Evolutionary conservation across 371 early-diverging fungal species (phyloP).

Genomic region (Blyttiomyces sp.): DNA sequence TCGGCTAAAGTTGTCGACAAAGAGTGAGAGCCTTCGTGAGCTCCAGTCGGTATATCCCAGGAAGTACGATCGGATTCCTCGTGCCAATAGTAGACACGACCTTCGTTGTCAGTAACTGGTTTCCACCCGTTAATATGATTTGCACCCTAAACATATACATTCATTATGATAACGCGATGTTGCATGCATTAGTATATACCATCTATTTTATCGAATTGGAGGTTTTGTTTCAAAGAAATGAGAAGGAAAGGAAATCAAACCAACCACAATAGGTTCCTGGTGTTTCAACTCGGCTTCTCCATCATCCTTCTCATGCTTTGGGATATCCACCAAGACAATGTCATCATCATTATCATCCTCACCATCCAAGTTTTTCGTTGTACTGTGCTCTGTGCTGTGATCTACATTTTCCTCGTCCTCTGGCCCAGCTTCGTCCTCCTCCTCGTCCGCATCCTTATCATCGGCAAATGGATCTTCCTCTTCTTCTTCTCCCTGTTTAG

Average conservation of each 20-base stretch:
- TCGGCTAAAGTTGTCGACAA: not conserved
- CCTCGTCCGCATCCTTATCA: not conserved
- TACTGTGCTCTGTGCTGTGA: no score
- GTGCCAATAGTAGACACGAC: constrained; percentile 51
- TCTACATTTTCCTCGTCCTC: not conserved
- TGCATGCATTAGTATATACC: no score
- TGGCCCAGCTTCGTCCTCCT: not conserved
- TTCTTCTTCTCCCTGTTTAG: not conserved
- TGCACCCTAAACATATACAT: no score
- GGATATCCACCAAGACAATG: not conserved
- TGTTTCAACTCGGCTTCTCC: no score
- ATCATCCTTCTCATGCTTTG: not conserved
- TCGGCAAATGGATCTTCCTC: constrained; percentile 2
- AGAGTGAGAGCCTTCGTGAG: not conserved
- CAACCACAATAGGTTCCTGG: no score
- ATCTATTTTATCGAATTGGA: no score
- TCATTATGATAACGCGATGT: no score
- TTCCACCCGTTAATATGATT: constrained; percentile 40
- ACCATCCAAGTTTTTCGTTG: not conserved
- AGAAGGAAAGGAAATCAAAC: no score
- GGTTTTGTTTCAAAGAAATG: not conserved
- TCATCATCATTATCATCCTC: not conserved
- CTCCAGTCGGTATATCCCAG: constrained; percentile 34
- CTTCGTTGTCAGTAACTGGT: constrained; percentile 25
- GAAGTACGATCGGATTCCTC: constrained; percentile 35